phyloP scores from a whole-genome alignment of 495 filamentous ascomycete species.

The Xylaria intraflava region DNA sequence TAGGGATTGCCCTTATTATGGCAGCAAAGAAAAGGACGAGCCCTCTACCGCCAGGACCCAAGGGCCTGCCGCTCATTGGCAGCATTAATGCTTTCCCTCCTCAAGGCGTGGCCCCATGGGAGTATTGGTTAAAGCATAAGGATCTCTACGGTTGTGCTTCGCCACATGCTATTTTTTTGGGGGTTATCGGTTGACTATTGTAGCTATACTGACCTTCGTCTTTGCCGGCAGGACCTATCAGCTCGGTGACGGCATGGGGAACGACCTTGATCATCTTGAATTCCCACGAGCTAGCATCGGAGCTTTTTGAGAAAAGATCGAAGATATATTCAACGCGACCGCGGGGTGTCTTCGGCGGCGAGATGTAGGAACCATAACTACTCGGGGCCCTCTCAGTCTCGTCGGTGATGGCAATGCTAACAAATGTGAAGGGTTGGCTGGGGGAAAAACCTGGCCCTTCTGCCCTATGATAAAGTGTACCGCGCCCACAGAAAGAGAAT shows the following conservation, averaged over 20 bases:
- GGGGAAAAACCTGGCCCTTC: slow-evolving; percentile 24
- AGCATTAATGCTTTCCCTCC: slow-evolving; percentile 37
- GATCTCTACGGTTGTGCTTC: slow-evolving; percentile 30
- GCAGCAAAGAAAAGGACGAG: not conserved
- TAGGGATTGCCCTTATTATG: not conserved
- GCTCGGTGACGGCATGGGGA: slow-evolving; percentile 40
- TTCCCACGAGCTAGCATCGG: slow-evolving; percentile 29
- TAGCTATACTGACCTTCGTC: not conserved
- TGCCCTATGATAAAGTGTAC: slow-evolving; percentile 30
- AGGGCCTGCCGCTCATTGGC: slow-evolving; percentile 30
- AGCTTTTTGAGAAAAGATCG: slow-evolving; percentile 40
- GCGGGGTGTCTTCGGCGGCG: slow-evolving; percentile 3
- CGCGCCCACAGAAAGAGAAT: slow-evolving; percentile 33
- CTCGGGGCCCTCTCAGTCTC: no score
- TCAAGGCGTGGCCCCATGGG: slow-evolving; percentile 24
- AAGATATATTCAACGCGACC: slow-evolving; percentile 34
- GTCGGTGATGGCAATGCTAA: not conserved
- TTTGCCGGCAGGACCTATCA: slow-evolving; percentile 34
- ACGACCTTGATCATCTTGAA: slow-evolving; percentile 40
- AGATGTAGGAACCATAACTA: not conserved
- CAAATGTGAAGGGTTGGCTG: slow-evolving; percentile 14
- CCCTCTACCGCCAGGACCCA: slow-evolving; percentile 1
- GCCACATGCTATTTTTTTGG: no score
- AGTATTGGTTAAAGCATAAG: slow-evolving; percentile 43
- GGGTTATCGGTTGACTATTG: not conserved